Evolutionary conservation across 352 stramenopile species (phyloP).

Genomic region (Sclerospora graminicola): DNA sequence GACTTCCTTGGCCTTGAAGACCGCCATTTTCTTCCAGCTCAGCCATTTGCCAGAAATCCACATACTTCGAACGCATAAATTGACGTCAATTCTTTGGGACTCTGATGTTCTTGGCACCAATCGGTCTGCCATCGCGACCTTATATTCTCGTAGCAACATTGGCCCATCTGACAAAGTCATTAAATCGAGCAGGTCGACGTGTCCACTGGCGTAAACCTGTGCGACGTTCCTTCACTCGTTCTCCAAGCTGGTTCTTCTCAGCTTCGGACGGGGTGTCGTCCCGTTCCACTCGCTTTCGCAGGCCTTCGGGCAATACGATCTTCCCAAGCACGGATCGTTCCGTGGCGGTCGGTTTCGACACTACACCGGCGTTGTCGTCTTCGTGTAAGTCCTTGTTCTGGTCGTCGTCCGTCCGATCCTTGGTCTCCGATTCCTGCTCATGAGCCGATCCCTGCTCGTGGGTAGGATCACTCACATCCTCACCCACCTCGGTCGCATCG

Average conservation of each 20-base stretch:
- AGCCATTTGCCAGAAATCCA: neutral
- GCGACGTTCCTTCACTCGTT: neutral
- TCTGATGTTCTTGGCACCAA: neutral
- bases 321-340: neutral
- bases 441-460: too few relatives aligned
- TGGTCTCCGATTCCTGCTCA: too few relatives aligned
- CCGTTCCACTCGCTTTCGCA: neutral
- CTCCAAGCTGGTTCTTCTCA: neutral
- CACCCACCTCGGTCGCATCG: too few relatives aligned
- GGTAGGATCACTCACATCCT: too few relatives aligned
- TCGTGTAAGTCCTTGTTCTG: too few relatives aligned
- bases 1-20: neutral
- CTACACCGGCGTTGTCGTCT: neutral
- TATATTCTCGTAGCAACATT: neutral
- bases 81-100: neutral
- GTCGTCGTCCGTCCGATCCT: too few relatives aligned
- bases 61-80: neutral
- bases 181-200: neutral
- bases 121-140: neutral
- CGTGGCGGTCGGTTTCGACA: neutral
- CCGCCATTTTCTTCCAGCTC: slow-evolving; percentile 3
- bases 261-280: too few relatives aligned
- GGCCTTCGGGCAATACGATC: neutral
- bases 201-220: neutral
- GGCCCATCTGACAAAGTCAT: neutral